Evolutionary conservation across 2,329 filamentous ascomycete genomes (phyloP).

Genomic region (Lojkania enalia): DNA sequence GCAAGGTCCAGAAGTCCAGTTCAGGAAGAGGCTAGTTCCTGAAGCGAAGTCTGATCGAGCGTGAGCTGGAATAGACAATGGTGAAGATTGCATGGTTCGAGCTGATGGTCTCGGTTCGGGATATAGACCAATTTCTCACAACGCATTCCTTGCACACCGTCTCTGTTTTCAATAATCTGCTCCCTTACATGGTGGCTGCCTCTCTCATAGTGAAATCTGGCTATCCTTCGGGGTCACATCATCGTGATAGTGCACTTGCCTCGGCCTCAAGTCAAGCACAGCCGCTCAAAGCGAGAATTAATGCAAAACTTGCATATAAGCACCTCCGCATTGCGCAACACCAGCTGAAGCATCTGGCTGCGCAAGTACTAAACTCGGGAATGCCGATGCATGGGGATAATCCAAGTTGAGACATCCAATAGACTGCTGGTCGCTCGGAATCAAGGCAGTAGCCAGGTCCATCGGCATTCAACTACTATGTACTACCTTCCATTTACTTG

Average conservation of each 20-base stretch:
- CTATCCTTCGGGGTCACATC: slow-evolving; percentile 1
- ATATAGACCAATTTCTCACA: neutral
- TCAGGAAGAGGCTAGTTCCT: slow-evolving; percentile 6
- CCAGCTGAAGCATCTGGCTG: neutral
- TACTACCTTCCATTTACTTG: neutral
- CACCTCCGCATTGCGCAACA: neutral
- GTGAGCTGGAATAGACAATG: slow-evolving; percentile 1
- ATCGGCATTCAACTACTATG: neutral
- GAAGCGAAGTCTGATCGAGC: slow-evolving; percentile 3
- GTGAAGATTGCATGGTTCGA: slow-evolving; percentile 1
- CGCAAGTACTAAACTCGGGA: neutral
- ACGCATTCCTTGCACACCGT: neutral
- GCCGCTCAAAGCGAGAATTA: neutral
- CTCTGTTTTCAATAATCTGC: neutral
- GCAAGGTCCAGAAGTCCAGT: slow-evolving; percentile 30
- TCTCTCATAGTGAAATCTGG: neutral
- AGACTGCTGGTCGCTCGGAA: slow-evolving; percentile 1
- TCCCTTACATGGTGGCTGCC: neutral
- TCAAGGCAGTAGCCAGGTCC: neutral
- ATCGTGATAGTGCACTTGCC: slow-evolving; percentile 1
- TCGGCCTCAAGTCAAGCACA: slow-evolving; percentile 1
- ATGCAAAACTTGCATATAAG: neutral
- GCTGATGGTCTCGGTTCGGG: neutral
- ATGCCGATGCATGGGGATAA: slow-evolving; percentile 1
- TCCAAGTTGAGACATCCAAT: neutral